These are phyloP conservation scores for Marchantia paleacea DNA, from an alignment of 225 moss, liverwort and hornwort species.

Conservation along the genomic window DNA sequence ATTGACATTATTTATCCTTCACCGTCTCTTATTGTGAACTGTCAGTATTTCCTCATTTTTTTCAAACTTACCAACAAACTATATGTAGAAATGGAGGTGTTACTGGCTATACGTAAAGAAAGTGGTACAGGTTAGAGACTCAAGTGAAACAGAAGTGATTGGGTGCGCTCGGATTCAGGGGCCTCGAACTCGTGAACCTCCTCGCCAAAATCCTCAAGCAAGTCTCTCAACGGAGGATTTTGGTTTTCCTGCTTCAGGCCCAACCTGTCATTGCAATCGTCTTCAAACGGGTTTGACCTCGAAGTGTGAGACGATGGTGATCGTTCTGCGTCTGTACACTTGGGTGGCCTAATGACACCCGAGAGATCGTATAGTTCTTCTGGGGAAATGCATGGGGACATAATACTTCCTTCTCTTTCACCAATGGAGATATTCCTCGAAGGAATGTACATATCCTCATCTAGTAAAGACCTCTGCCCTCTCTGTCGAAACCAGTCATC, in stretches of 20 bases:
- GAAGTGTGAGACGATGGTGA: constrained; percentile 29
- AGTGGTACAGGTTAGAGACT: constrained; percentile 16
- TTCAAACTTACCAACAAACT: not conserved
- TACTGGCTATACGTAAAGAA: not conserved
- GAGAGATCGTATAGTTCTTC: constrained; percentile 6
- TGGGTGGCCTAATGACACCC: constrained; percentile 4
- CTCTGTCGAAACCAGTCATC: not conserved
- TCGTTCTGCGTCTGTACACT: not conserved
- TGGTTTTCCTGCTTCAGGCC: constrained; percentile 23
- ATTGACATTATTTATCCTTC: not conserved
- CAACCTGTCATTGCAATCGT: constrained; percentile 16
- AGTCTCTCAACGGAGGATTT: constrained; percentile 1
- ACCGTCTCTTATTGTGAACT: constrained; percentile 9
- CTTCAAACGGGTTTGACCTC: constrained; percentile 29
- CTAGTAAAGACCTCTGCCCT: constrained; percentile 17
- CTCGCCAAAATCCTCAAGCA: constrained; percentile 23
- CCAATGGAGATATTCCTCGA: not conserved
- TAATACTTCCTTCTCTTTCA: not conserved
- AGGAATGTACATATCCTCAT: constrained; percentile 22
- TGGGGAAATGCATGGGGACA: not conserved
- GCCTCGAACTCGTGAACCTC: constrained; percentile 19
- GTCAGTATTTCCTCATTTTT: not conserved
- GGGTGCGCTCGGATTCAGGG: constrained; percentile 22
- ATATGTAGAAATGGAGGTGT: not conserved
- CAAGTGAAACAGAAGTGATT: constrained; percentile 38